Conservation (phyloP, 257 asterid species). For the Primulina huaijiensis region DNA sequence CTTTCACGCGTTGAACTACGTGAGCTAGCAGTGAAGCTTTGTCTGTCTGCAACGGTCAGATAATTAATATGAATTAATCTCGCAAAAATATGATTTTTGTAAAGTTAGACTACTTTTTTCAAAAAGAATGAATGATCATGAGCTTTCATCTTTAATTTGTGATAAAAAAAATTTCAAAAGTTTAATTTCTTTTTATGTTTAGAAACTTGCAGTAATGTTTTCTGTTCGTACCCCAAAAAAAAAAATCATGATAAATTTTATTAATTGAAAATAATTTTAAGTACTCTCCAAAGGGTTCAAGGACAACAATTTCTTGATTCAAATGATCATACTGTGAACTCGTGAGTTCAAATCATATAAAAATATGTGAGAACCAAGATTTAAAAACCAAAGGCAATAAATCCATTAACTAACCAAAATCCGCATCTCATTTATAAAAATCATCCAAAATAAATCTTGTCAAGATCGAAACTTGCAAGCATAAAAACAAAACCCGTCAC, state of each 20-base stretch:
- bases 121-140: too few relatives aligned
- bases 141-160: too few relatives aligned
- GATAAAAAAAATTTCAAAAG: background rate
- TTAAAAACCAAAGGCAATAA: background rate
- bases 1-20: constrained; percentile 40
- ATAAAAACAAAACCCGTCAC: background rate
- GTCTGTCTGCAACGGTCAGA: constrained; percentile 28
- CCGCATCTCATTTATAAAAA: too few relatives aligned
- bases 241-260: too few relatives aligned
- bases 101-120: too few relatives aligned
- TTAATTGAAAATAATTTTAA: too few relatives aligned
- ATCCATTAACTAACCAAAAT: too few relatives aligned
- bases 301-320: background rate
- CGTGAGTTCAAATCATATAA: too few relatives aligned
- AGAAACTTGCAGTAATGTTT: background rate
- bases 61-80: too few relatives aligned
- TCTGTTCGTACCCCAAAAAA: background rate
- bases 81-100: too few relatives aligned
- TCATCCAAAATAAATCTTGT: background rate
- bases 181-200: too few relatives aligned
- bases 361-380: background rate
- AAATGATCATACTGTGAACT: too few relatives aligned
- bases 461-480: background rate
- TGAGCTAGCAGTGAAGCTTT: constrained; percentile 46
- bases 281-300: background rate